Base-by-base conservation (phyloP, 768 basidiomycete genomes). In the Trametes gibbosa region DNA sequence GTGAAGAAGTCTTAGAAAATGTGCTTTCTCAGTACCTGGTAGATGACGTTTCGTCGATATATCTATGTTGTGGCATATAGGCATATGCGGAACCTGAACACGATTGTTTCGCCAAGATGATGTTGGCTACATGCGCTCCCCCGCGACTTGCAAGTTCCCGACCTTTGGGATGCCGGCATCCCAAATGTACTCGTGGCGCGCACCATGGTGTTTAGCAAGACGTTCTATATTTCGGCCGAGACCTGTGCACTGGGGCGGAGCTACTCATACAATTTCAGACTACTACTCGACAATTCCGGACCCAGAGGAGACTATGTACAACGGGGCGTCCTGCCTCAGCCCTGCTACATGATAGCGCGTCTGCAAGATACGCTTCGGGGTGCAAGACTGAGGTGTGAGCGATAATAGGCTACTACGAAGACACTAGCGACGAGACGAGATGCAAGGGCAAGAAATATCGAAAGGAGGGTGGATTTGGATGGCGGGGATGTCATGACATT, bases 271-370 rank as follows among this genome's bases (percentile, higher is more conserved):
- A 60, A 41, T 43, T 60, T 49, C 27, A 34, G 17, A 34, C 46
- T 51, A 50, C 56, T 59, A 53, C 48, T 53, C 51, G 51, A 53
- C 51, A 53, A 35, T 48, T 54, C 59, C 48, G 39, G 47, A 59
- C 45, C 45, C 52, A 53, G 58, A 40, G 21, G 52, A 27, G 58
- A 47, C 24, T 60, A 60, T 55, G 53, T 60, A 60, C 59, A 60
- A 45, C 39, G 48, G 47, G 29, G 17, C 53, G 25, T 10, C 49
- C 17, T 34, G 29, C n/a, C 9, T 19, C 48, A 9, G 12, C 32
- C 25, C 35, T 23, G 6, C 40, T 5, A 21, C 37, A 52, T 9
- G 21, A n/a, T 2, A 4, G 4, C 23, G 17, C 29, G 5, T 16
- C 3, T 16, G 25, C 4, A 19, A 32, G 40, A 13, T 10, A 17